Evolutionary conservation across 2,329 filamentous ascomycete genomes (phyloP).

Genomic region (Leptodontidium sp.): DNA sequence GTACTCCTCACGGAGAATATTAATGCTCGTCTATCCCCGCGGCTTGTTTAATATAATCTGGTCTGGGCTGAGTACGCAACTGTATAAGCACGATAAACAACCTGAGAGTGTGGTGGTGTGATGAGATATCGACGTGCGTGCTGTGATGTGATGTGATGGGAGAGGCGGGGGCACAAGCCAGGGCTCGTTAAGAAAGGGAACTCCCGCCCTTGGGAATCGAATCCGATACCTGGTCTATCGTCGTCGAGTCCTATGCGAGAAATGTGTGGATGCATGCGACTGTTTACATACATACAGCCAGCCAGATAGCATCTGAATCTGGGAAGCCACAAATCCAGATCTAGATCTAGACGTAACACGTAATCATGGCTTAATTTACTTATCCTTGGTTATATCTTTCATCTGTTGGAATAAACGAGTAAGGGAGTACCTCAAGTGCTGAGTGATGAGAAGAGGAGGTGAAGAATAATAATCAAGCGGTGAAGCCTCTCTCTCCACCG

Average conservation of each 20-base stretch:
- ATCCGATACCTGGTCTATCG: neutral
- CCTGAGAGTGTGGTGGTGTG: conserved; percentile 2
- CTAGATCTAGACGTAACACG: no score
- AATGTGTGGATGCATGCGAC: neutral
- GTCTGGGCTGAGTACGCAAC: no score
- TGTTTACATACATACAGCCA: neutral
- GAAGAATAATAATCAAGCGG: neutral
- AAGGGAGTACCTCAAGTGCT: no score
- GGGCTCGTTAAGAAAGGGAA: neutral
- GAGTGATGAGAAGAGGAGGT: neutral
- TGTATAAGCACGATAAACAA: conserved; percentile 5
- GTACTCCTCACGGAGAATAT: neutral
- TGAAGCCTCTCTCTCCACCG: neutral
- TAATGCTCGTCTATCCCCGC: neutral
- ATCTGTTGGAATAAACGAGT: no score
- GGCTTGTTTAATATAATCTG: no score
- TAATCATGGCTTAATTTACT: no score
- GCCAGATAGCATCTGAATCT: no score
- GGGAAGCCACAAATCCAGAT: no score
- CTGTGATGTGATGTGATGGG: neutral
- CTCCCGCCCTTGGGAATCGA: neutral
- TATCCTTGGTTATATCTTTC: no score
- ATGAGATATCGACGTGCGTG: neutral
- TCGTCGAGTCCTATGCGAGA: neutral
- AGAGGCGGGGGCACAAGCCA: neutral